Percentiles rank a stretch among this genome's conserved stretches.
phyloP scores from a whole-genome alignment of 2,329 filamentous ascomycete genomes.

The Penicillium thymicola region DNA sequence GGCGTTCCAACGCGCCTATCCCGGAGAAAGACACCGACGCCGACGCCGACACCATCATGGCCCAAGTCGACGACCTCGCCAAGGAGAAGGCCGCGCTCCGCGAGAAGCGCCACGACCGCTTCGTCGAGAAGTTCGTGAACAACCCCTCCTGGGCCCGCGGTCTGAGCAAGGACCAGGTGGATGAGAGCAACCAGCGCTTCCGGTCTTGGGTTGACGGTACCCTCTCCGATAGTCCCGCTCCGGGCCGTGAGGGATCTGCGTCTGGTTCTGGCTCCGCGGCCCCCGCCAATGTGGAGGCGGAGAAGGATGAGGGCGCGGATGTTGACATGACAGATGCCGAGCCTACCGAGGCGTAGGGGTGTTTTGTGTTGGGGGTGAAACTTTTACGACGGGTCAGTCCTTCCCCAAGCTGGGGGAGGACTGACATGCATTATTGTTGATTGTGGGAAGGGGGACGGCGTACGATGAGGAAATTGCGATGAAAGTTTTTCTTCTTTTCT shows the following conservation, averaged over 20 bases:
- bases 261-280: constrained; percentile 12
- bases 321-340: constrained; percentile 39
- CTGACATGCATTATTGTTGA: constrained; percentile 5
- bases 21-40: constrained; percentile 17
- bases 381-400: constrained; percentile 4
- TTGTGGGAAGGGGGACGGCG: not conserved
- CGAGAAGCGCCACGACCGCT: constrained; percentile 47
- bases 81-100: constrained; percentile 36
- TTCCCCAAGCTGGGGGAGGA: not conserved
- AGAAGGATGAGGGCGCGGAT: constrained; percentile 16
- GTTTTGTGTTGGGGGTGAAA: not conserved
- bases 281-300: constrained; percentile 14
- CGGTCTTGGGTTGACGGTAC: constrained; percentile 45
- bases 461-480: constrained; percentile 21
- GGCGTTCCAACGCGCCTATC: constrained; percentile 39
- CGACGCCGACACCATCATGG: constrained; percentile 23
- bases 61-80: constrained; percentile 32
- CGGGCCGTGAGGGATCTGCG: constrained; percentile 11
- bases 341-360: constrained; percentile 21
- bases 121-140: constrained; percentile 52
- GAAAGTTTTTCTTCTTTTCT: not conserved
- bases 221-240: constrained; percentile 15
- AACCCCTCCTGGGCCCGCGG: constrained; percentile 53
- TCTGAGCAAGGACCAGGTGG: constrained; percentile 49
- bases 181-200: constrained; percentile 47